These are phyloP conservation scores for Musa beccarii DNA, from an alignment of 176 grass and related monocot genomes.

Conservation along the genomic window DNA sequence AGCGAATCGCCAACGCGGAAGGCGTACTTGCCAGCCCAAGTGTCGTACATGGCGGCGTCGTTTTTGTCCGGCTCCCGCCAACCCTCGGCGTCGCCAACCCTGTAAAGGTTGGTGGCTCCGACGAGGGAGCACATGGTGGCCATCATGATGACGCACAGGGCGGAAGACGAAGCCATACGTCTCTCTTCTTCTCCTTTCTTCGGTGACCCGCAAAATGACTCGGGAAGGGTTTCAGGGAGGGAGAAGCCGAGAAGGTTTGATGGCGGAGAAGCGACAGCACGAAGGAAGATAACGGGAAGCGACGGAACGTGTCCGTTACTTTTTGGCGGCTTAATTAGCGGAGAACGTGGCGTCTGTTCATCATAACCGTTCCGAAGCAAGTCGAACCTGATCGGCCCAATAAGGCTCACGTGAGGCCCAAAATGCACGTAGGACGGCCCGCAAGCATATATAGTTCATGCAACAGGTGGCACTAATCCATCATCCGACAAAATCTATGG, in stretches of 20 bases:
- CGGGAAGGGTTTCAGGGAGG: not conserved
- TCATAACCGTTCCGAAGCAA: too few species aligned
- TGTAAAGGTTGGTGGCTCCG: constrained; percentile 19
- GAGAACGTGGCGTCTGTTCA: constrained; percentile 25
- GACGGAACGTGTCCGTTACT: not conserved
- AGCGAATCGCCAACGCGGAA: constrained; percentile 56
- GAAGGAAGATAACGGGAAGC: not conserved
- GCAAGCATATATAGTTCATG: too few species aligned
- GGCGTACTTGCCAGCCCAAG: constrained; percentile 48
- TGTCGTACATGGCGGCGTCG: constrained; percentile 33
- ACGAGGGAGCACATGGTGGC: not conserved
- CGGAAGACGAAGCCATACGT: constrained; percentile 17
- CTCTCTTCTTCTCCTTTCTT: not conserved
- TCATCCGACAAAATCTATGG: too few species aligned
- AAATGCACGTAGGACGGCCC: too few species aligned
- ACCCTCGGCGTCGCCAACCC: constrained; percentile 53
- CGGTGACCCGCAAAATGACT: not conserved
- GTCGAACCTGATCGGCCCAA: too few species aligned
- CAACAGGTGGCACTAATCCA: too few species aligned
- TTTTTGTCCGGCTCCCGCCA: constrained; percentile 46
- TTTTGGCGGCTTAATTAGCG: not conserved
- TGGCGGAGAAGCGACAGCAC: too few species aligned
- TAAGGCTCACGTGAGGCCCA: too few species aligned
- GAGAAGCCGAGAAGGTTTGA: not conserved
- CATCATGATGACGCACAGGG: not conserved